Evolutionary conservation across 2,329 filamentous ascomycete genomes (phyloP), one percentile per base, ranked within the genome.

Genomic region (Drechslerella stenobrocha): DNA sequence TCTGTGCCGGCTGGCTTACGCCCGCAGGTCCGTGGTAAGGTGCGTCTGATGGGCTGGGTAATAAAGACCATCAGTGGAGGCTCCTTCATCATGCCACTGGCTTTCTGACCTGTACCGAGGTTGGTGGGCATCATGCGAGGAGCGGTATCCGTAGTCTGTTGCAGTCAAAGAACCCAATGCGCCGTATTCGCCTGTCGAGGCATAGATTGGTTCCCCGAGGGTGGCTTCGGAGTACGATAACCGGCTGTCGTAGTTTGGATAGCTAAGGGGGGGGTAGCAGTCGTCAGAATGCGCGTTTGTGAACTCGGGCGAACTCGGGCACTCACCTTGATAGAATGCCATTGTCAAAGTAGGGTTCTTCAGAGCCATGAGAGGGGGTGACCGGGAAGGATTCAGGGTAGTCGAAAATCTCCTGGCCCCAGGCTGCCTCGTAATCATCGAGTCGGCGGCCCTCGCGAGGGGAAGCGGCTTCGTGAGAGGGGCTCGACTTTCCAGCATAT

Each of bases 41-140:
- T 60, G 46, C 40, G 60, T 50, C 34, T 67, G 61, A 59, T 66
- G 63, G 63, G 63, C 63, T 67, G 63, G 37, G 60, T 67, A 67
- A 60, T 67, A 67, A 51, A 67, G 55, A 60, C 63, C 63, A 67
- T 67, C 63, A 67, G 63, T 67, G 20, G 63, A 46, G 55, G 55
- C 34, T 67, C 51, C 63, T 51, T 67, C 63, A 67, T 60, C 52
- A 42, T 55, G 50, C 63, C 63, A 67, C 63, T 67, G 63, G 63
- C 63, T 67, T 51, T 67, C 63, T 67, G 63, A 67, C 63, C 63
- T 67, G 60, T 67, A 67, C 55, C 63, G 63, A 51, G 63, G 26
- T n/a, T 22, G 55, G 51, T 67, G 61, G 61, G 52, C 20, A 50
- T 66, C 61, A 66, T 66, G 46, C 23, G 61, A 45, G 32, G 55